Conservation (phyloP, 2,329 filamentous ascomycete genomes). For the Botryotinia globosa region DNA sequence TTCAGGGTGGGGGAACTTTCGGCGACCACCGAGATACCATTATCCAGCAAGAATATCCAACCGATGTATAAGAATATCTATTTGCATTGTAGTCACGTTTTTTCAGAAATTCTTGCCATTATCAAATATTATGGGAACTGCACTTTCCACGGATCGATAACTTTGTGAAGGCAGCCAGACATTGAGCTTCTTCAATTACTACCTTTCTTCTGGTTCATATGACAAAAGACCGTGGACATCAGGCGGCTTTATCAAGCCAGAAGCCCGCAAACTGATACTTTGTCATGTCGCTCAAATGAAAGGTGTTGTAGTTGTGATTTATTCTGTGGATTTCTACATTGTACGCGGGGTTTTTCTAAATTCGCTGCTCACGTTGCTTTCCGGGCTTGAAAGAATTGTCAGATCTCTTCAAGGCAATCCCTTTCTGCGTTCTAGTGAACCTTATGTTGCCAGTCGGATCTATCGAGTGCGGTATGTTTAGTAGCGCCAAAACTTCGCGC, state of each 20-base stretch:
- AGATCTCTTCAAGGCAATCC: neutral
- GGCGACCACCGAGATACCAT: slow-evolving; percentile 19
- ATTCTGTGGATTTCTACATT: no score
- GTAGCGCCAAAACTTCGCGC: neutral
- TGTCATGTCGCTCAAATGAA: no score
- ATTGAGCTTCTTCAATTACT: neutral
- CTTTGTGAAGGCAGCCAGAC: neutral
- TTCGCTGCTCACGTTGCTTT: neutral
- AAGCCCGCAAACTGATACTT: neutral
- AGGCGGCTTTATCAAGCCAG: neutral
- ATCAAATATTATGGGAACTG: neutral
- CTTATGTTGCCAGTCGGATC: neutral
- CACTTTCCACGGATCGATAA: neutral
- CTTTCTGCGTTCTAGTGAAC: neutral
- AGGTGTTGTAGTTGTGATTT: neutral
- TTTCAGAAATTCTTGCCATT: neutral
- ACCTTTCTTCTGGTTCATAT: neutral
- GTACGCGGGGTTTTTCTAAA: neutral
- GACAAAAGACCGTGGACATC: neutral
- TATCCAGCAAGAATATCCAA: slow-evolving; percentile 19
- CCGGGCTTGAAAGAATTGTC: neutral
- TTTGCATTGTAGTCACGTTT: neutral
- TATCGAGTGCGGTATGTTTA: neutral
- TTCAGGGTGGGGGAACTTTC: slow-evolving; percentile 29
- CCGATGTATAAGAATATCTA: neutral